These are phyloP conservation scores for Hanseniaspora mollemarum DNA, from an alignment of 805 yeast species.

Conservation along the genomic window DNA sequence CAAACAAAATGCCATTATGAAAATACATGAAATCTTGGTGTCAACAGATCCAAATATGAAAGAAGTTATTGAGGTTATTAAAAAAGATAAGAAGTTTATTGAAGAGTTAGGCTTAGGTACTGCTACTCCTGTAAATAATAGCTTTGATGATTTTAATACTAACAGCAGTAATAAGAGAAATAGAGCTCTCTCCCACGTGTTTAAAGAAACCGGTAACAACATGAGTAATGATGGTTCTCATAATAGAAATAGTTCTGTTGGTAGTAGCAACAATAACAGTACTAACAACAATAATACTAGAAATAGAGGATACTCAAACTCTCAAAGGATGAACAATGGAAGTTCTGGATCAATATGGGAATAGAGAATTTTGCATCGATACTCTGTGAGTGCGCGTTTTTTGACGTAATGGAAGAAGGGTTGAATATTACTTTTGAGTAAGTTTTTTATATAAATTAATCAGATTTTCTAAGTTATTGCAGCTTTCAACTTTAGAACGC, in stretches of 20 bases:
- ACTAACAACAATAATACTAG: background rate
- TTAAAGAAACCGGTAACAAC: background rate
- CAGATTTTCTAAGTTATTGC: background rate
- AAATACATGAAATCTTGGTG: slow-evolving; percentile 51
- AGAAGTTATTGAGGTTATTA: slow-evolving; percentile 27
- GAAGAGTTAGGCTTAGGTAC: slow-evolving; percentile 74
- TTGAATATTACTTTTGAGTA: background rate
- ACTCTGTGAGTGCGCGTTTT: too few relatives aligned
- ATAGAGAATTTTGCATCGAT: too few relatives aligned
- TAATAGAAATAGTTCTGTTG: background rate
- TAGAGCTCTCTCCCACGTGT: slow-evolving; percentile 9
- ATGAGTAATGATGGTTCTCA: background rate
- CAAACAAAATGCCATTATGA: slow-evolving; percentile 47
- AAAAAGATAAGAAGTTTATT: slow-evolving; percentile 72
- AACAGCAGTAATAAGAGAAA: background rate
- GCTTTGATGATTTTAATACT: background rate
- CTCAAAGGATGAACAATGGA: background rate
- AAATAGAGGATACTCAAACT: slow-evolving; percentile 7
- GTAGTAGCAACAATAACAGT: background rate
- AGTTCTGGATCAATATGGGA: slow-evolving; percentile 7
- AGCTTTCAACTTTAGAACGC: background rate
- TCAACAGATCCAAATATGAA: slow-evolving; percentile 44
- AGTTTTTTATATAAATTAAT: background rate
- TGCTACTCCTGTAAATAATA: background rate
- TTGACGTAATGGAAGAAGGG: too few relatives aligned